Conservation (phyloP, 495 filamentous ascomycete species). For the Bathelium albidoporum region DNA sequence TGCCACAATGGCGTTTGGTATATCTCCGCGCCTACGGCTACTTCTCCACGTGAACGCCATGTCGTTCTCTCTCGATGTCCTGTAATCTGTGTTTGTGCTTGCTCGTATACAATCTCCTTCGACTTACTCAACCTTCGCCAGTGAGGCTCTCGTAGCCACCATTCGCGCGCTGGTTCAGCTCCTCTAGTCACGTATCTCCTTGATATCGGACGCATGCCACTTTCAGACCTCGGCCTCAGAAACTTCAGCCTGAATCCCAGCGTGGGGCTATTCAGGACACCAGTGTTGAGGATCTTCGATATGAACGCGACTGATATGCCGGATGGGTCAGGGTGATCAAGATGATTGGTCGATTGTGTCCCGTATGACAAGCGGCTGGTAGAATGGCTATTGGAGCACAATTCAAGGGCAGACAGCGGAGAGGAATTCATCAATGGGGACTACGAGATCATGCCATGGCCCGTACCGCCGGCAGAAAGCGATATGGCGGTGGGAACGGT, state of each 20-base stretch:
- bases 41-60: background rate
- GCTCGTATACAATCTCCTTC: background rate
- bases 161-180: background rate
- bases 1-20: no score
- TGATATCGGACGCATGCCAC: background rate
- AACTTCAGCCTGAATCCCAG: background rate
- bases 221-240: background rate
- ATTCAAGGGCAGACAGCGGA: background rate
- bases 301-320: background rate
- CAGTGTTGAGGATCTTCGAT: background rate
- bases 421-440: background rate
- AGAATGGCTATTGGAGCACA: background rate
- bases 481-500: background rate
- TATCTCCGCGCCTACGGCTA: background rate
- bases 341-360: background rate
- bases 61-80: background rate
- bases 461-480: background rate
- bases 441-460: background rate
- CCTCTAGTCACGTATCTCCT: background rate
- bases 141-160: background rate
- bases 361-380: background rate
- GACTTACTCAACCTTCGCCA: background rate
- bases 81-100: background rate
- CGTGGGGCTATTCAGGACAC: background rate
- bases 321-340: background rate